Conservation (phyloP, 192 early-diverging fungal species). For the Rhizoclosmatium globosum region DNA sequence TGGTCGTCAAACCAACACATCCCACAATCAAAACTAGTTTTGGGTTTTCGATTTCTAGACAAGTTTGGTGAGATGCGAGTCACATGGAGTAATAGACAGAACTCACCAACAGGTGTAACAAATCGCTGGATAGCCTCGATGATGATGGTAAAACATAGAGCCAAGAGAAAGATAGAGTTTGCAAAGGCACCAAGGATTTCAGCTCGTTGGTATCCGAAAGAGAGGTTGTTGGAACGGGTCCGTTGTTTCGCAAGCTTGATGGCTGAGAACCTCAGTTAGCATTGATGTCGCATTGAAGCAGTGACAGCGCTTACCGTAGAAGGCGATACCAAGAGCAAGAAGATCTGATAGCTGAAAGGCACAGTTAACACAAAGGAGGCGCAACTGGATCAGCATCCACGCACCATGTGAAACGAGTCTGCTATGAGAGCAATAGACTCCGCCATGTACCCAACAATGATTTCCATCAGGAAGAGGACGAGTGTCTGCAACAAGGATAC, state of each 20-base stretch:
- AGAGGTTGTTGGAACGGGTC: conserved; percentile 67
- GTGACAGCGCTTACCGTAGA: conserved; percentile 56
- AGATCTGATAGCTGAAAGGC: conserved; percentile 43
- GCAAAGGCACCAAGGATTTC: conserved; percentile 93
- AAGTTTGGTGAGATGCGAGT: neutral
- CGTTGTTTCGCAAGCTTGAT: conserved; percentile 72
- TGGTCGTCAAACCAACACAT: conserved; percentile 76
- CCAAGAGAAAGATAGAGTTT: conserved; percentile 88
- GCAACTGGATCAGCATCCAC: neutral
- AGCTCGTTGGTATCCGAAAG: conserved; percentile 91
- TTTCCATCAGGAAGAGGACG: conserved; percentile 80
- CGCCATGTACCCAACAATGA: conserved; percentile 78
- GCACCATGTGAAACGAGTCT: conserved; percentile 90
- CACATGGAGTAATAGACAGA: neutral
- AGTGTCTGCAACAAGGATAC: neutral
- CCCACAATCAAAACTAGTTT: conserved; percentile 81
- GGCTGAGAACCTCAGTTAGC: conserved; percentile 29
- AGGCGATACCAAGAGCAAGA: conserved; percentile 69
- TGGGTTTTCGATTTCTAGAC: conserved; percentile 69
- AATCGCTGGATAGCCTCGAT: conserved; percentile 88
- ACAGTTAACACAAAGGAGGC: neutral
- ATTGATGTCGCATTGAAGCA: no score
- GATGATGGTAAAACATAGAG: conserved; percentile 89
- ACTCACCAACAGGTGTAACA: conserved; percentile 65
- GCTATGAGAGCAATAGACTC: conserved; percentile 85